Percentiles rank a stretch among this genome's conserved stretches.
Conservation (phyloP, 2,329 filamentous ascomycete genomes). For the Colletotrichum sp. region DNA sequence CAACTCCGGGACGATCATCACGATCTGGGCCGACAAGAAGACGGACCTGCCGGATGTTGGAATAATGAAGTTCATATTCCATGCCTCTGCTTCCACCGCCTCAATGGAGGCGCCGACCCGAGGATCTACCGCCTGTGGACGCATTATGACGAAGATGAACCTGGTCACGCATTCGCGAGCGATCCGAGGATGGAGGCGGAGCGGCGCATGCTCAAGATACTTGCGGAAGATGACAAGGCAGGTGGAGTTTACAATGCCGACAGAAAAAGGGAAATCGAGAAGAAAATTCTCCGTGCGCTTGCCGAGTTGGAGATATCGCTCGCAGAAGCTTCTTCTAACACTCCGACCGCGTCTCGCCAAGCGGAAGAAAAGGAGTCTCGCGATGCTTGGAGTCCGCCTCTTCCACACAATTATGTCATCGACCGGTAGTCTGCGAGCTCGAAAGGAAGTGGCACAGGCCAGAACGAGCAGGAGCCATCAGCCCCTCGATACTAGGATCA, state of each 20-base stretch:
- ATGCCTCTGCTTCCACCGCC: background rate
- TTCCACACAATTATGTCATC: too few species aligned
- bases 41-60: background rate
- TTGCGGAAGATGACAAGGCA: background rate
- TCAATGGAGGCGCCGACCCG: background rate
- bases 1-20: background rate
- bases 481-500: too few species aligned
- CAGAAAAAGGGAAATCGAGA: too few species aligned
- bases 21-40: background rate
- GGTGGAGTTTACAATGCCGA: background rate
- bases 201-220: background rate
- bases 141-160: rapidly evolving
- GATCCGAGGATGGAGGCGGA: background rate
- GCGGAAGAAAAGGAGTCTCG: too few species aligned
- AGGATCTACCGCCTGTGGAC: background rate
- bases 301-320: too few species aligned
- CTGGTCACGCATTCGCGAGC: background rate
- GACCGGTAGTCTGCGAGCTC: too few species aligned
- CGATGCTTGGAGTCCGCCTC: too few species aligned
- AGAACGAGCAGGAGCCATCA: too few species aligned
- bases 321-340: too few species aligned
- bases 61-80: background rate
- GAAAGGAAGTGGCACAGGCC: too few species aligned
- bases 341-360: too few species aligned
- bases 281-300: too few species aligned